phyloP scores from a whole-genome alignment of 441 rosid species.

The Erodium trifolium region DNA sequence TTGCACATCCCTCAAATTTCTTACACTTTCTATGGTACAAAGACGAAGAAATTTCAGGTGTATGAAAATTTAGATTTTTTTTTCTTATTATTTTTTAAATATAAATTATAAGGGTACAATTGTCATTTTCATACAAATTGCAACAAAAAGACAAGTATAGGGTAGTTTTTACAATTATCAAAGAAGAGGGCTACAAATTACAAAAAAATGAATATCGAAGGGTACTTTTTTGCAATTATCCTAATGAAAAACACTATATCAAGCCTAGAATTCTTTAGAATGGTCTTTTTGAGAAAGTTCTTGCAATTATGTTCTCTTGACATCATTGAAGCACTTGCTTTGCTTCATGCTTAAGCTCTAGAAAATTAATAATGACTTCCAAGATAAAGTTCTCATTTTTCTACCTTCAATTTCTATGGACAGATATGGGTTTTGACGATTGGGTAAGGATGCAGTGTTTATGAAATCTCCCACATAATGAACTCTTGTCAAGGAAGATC shows the following conservation, averaged over 20 bases:
- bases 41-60: no score
- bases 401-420: neutral
- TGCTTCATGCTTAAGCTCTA: neutral
- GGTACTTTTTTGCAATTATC: no score
- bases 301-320: neutral
- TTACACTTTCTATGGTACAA: no score
- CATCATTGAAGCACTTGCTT: neutral
- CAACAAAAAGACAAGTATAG: no score
- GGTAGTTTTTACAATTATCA: no score
- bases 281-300: neutral
- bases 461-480: neutral
- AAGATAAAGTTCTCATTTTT: neutral
- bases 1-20: no score
- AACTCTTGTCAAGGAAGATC: neutral
- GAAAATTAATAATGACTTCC: neutral
- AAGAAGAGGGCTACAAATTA: no score
- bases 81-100: no score
- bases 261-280: neutral
- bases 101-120: no score
- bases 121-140: no score
- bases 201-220: no score
- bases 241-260: neutral
- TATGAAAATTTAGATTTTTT: no score
- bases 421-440: neutral
- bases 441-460: neutral